A percentile compares a stretch with the other conserved stretches of the same genome.
phyloP scores from a whole-genome alignment of 1,284 basidiomycete species.

The Volvariella volvacea region DNA sequence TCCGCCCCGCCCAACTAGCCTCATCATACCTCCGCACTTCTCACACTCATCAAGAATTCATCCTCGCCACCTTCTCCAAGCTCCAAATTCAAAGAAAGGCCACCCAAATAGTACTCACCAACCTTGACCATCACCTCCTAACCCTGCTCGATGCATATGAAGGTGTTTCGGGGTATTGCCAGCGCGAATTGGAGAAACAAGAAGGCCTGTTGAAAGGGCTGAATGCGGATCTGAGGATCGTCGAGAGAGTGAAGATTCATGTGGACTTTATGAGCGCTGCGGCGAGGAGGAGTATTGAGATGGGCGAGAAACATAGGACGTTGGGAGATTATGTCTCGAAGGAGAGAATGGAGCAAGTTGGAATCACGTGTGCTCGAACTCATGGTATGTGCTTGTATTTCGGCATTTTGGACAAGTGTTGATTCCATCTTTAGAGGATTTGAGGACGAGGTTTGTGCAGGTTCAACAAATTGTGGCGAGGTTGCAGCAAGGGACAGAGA shows the following conservation, averaged over 20 bases:
- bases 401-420: slow-evolving; percentile 1
- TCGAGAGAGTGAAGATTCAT: slow-evolving; percentile 59
- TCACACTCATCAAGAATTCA: slow-evolving; percentile 52
- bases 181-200: slow-evolving; percentile 60
- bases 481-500: slow-evolving; percentile 53
- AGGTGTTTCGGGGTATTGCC: slow-evolving; percentile 44
- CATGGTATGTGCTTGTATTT: slow-evolving; percentile 53
- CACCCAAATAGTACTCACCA: slow-evolving; percentile 58
- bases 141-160: slow-evolving; percentile 66
- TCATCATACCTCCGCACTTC: slow-evolving; percentile 57
- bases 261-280: slow-evolving; percentile 65
- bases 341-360: slow-evolving; percentile 74
- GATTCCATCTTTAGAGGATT: slow-evolving; percentile 38
- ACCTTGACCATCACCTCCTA: slow-evolving; percentile 65
- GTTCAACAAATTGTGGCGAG: slow-evolving; percentile 46
- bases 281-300: slow-evolving; percentile 59
- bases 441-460: slow-evolving; percentile 45
- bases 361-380: slow-evolving; percentile 63
- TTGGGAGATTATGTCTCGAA: slow-evolving; percentile 75
- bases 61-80: slow-evolving; percentile 41
- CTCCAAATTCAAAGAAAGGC: slow-evolving; percentile 61
- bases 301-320: slow-evolving; percentile 59
- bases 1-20: slow-evolving; percentile 59
- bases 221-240: slow-evolving; percentile 63
- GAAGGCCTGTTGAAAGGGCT: slow-evolving; percentile 50